These are phyloP conservation scores for Dissophora ornata DNA, from an alignment of 192 early-diverging fungal genomes.

Conservation along the genomic window DNA sequence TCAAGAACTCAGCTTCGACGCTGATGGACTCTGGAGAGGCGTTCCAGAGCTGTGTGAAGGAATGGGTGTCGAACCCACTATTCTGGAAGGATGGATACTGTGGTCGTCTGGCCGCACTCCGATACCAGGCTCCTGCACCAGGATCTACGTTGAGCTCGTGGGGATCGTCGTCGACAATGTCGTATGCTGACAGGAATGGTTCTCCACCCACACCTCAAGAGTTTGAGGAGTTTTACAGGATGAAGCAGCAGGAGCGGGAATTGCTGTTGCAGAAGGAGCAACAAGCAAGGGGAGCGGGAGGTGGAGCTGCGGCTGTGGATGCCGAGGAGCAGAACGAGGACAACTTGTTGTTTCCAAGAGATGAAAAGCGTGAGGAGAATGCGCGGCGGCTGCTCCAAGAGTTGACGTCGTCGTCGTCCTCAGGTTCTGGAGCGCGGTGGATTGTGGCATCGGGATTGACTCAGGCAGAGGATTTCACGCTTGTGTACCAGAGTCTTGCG, in stretches of 20 bases:
- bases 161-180: background rate
- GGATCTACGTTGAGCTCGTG: background rate
- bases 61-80: conserved; percentile 33
- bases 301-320: background rate
- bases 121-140: conserved; percentile 28
- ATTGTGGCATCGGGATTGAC: conserved; percentile 41
- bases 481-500: conserved; percentile 23
- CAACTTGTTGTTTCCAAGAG: background rate
- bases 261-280: conserved; percentile 2
- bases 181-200: background rate
- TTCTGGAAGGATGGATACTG: conserved; percentile 52
- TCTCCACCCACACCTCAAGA: conserved; percentile 14
- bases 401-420: conserved; percentile 1
- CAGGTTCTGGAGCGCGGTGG: conserved; percentile 25
- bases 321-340: background rate
- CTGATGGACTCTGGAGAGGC: conserved; percentile 19
- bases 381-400: conserved; percentile 1
- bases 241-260: conserved; percentile 30
- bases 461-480: conserved; percentile 30
- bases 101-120: conserved; percentile 31
- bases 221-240: conserved; percentile 25
- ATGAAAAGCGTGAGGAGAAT: background rate
- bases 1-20: background rate
- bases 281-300: background rate
- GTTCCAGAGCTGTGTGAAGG: conserved; percentile 26